Base-by-base conservation (phyloP, 345 rosid species). In the Durio zibethinus region DNA sequence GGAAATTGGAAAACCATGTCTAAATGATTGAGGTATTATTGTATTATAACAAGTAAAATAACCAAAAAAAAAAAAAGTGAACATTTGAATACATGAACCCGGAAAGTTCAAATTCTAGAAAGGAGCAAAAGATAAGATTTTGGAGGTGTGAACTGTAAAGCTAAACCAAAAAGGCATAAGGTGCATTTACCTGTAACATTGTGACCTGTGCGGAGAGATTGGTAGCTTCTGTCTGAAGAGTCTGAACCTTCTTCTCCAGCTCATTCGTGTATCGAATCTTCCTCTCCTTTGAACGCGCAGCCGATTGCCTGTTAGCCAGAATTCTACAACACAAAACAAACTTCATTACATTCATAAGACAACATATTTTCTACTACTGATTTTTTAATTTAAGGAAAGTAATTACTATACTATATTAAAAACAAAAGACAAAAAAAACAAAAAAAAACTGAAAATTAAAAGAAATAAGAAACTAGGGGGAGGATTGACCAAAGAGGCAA, bases 151-250 rank as follows among this genome's bases (percentile, higher is more conserved):
- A 33, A 4, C 40, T 16, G 61, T n/a, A 38, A 56, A 57, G 48
- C 23, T 1, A 35, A 31, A 40, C 16, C 48, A 36, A 65, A 16
- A 10, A 29, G 56, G 76, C 18, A 9, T 27, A 29, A 42, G 15
- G 57, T 57, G 36, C 65, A 20, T 69, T 68, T 79, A 92, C 98
- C 97, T 94, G 98, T 74, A 94, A 81, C 89, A 91, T 76, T 4
- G 97, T 91, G 82, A 94, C 95, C 85, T 94, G 98, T 3, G 98
- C 98, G 25, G 98, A 94, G 56, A 94, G 88, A 18, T 92, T 90
- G 31, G 98, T 94, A 15, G 98, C 98, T 86, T 94, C 98, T 23
- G 91, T 89, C 87, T 94, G 98, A 83, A 94, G 97, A n/a, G 97
- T 94, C 87, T 90, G 98, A 64, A 94, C 98, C 79, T 92, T 94